Percentiles rank a stretch among this genome's conserved stretches.
Evolutionary conservation across 106 monocot genomes (phyloP).

Genomic region (Phalaenopsis aphrodite): DNA sequence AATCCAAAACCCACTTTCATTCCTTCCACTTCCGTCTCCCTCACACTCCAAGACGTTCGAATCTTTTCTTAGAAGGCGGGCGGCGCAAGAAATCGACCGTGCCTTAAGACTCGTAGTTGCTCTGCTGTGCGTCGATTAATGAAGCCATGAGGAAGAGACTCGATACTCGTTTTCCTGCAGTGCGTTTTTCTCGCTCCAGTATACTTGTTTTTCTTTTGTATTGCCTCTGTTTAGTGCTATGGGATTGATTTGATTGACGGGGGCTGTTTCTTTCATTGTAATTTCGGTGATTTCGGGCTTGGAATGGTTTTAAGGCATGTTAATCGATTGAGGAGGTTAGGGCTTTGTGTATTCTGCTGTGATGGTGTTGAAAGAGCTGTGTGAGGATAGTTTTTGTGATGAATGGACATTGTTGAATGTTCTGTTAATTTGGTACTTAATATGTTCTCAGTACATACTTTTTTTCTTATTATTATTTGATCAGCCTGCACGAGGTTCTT

Average conservation of each 20-base stretch:
- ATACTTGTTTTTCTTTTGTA: not conserved
- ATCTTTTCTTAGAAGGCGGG: not conserved
- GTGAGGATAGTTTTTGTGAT: not conserved
- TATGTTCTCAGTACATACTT: not conserved
- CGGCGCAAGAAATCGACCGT: not conserved
- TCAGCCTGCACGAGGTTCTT: not conserved
- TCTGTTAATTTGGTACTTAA: no score
- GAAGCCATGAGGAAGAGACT: constrained; percentile 75
- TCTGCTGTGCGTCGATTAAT: not conserved
- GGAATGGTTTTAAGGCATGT: not conserved
- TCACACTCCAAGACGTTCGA: not conserved
- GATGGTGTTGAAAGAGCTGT: not conserved
- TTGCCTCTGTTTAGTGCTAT: not conserved
- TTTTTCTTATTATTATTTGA: not conserved
- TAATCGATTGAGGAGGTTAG: not conserved
- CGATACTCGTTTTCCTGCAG: constrained; percentile 79
- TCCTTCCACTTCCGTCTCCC: not conserved
- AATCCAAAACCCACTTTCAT: not conserved
- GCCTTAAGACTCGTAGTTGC: not conserved
- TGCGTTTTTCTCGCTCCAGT: constrained; percentile 11
- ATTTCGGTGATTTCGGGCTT: not conserved
- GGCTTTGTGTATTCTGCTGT: not conserved
- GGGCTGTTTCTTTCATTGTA: not conserved
- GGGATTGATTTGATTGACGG: not conserved
- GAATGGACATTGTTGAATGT: no score